Base-by-base conservation (phyloP, 2,329 filamentous ascomycete genomes). In the Colletotrichum abscissum region DNA sequence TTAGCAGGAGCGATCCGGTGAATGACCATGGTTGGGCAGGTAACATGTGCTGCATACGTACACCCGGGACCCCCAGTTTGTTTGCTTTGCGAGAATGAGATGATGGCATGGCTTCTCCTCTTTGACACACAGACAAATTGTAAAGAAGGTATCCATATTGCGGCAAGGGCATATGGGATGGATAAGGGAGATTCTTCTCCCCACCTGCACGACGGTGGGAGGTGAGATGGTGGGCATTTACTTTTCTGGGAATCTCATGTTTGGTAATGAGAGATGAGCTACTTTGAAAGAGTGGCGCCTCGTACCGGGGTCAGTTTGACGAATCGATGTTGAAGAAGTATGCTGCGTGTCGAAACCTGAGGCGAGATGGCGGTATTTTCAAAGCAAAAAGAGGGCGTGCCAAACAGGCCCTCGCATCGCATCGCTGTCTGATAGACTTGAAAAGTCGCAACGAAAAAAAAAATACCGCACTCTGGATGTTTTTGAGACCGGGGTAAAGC, bases 171-270 rank as follows among this genome's bases (percentile, higher is more conserved):
- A 19, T 16, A 16, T 42, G 38, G 14, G 38, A 42, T 56, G 54
- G n/a, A 30, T 26, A 24, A 14, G 14, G 38, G 38, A 56, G 54
- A 30, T 28, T 33, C 60, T 54, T 46, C 54, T 58, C 63, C 54
- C 42, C 54, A 28, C 24, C 26, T 49, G 26, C 35, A 52, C 55
- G 22, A 22, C 24, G 28, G 54, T 46, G 46, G 26, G 33, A 30
- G 56, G 65, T 28, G 38, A 59, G 65, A 52, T 56, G 54, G 54
- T 58, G 63, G 63, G 63, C 42, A n/a, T 38, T 22, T 22, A 58
- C 30, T 67, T 42, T 67, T 46, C 56, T 30, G 22, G 28, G 42
- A 62, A 67, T 30, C 56, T 62, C 22, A 55, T 22, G 16, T 30
- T 35, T 63, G 65, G 46, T 22, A 63, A 26, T 9, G 22, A 24